Evolutionary conservation across 345 rosid species (phyloP).

Genomic region (Trapa incisa): DNA sequence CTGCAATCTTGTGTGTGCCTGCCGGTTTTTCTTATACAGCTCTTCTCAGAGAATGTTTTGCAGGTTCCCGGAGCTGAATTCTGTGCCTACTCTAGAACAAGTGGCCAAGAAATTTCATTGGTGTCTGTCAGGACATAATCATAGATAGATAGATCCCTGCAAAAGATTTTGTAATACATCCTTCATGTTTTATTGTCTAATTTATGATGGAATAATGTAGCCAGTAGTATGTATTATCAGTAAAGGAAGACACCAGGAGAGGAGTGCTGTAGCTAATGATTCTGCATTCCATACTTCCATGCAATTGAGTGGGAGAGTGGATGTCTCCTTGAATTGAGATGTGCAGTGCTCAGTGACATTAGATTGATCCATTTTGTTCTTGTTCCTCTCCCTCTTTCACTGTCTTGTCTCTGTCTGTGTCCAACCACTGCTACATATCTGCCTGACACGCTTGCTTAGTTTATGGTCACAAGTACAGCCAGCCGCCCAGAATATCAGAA

Average conservation of each 20-base stretch:
- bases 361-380: background rate
- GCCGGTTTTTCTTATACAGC: too few species aligned
- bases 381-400: background rate
- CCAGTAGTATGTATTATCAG: too few species aligned
- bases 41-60: too few species aligned
- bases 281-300: background rate
- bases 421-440: constrained; percentile 3
- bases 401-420: background rate
- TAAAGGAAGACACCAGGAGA: background rate
- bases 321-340: background rate
- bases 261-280: background rate
- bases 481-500: constrained; percentile 8
- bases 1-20: too few species aligned
- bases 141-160: too few species aligned
- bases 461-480: constrained; percentile 9
- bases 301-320: background rate
- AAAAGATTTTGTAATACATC: too few species aligned
- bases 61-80: too few species aligned
- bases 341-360: background rate
- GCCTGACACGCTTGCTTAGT: constrained; percentile 12
- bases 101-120: too few species aligned
- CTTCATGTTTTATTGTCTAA: too few species aligned
- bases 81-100: too few species aligned
- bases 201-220: too few species aligned
- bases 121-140: too few species aligned